Evolutionary conservation across 495 filamentous ascomycete genomes (phyloP).

Genomic region (Jackrogersella minutella): DNA sequence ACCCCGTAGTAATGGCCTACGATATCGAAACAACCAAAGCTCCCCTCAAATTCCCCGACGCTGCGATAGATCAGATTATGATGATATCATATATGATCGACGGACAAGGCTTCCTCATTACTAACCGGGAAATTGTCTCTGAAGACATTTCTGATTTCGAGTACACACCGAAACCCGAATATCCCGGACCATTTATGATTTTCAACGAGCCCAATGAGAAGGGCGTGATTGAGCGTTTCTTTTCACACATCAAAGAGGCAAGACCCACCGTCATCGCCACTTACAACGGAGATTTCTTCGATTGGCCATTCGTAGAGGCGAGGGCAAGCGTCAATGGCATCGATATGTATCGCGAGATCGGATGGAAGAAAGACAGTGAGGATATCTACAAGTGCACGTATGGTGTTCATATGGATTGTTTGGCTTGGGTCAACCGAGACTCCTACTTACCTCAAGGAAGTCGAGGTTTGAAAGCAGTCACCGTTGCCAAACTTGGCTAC

Average conservation of each 20-base stretch:
- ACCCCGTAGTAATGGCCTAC: slow-evolving; percentile 95
- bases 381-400: slow-evolving; percentile 95
- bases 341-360: slow-evolving; percentile 98
- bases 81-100: slow-evolving; percentile 99
- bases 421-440: slow-evolving; percentile 98
- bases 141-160: slow-evolving; percentile 98
- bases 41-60: slow-evolving; percentile 97
- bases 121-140: slow-evolving; percentile 96
- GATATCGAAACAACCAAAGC: slow-evolving; percentile 99
- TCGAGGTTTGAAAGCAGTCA: slow-evolving; percentile 96
- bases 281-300: slow-evolving; percentile 99
- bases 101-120: slow-evolving; percentile 96
- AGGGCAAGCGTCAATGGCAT: slow-evolving; percentile 93
- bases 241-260: slow-evolving; percentile 92
- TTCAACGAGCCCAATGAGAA: slow-evolving; percentile 98
- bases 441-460: slow-evolving; percentile 97
- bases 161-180: slow-evolving; percentile 96
- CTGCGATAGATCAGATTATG: slow-evolving; percentile 96
- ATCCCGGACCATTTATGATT: slow-evolving; percentile 91
- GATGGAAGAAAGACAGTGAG: slow-evolving; percentile 92
- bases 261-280: slow-evolving; percentile 96
- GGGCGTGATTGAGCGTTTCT: slow-evolving; percentile 87
- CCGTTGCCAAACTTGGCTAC: slow-evolving; percentile 96
- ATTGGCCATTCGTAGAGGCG: slow-evolving; percentile 98
- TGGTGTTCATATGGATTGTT: slow-evolving; percentile 98